Percentiles rank a stretch among this genome's conserved stretches.
phyloP scores from a whole-genome alignment of 78 protist genomes.

The Dictyostelium intermedium region DNA sequence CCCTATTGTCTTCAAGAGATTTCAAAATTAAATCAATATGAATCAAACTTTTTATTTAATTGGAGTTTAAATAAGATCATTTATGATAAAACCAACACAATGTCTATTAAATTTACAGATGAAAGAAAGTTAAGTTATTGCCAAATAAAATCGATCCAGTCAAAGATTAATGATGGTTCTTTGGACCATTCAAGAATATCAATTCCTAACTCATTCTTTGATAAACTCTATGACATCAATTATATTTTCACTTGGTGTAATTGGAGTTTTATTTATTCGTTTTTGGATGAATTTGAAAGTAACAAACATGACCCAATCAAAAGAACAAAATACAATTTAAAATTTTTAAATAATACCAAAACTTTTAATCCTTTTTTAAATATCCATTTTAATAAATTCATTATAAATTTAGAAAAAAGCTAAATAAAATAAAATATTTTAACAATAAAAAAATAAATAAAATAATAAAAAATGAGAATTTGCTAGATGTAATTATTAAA shows the following conservation, averaged over 20 bases:
- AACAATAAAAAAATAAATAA: not conserved
- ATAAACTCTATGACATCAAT: not conserved
- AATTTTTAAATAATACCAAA: not conserved
- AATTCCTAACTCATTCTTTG: not conserved
- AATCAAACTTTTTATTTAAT: not conserved
- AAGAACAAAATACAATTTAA: not conserved
- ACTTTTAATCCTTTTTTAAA: not conserved
- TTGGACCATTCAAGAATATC: not conserved
- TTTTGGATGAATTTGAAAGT: not conserved
- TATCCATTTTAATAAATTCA: not conserved
- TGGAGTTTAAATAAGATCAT: not conserved
- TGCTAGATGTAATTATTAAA: too few species aligned
- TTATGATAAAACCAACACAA: not conserved
- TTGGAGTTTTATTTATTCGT: not conserved
- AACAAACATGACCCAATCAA: not conserved
- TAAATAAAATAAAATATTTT: too few species aligned
- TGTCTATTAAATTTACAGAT: not conserved
- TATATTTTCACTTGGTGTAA: not conserved
- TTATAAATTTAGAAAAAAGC: not conserved
- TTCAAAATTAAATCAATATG: not conserved
- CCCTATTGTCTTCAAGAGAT: not conserved
- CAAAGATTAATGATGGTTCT: not conserved
- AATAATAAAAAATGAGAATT: too few species aligned
- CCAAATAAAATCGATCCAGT: not conserved
- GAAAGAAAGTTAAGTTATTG: not conserved